phyloP scores from a whole-genome alignment of 164 flowering plant species.

The Taxillus chinensis region DNA sequence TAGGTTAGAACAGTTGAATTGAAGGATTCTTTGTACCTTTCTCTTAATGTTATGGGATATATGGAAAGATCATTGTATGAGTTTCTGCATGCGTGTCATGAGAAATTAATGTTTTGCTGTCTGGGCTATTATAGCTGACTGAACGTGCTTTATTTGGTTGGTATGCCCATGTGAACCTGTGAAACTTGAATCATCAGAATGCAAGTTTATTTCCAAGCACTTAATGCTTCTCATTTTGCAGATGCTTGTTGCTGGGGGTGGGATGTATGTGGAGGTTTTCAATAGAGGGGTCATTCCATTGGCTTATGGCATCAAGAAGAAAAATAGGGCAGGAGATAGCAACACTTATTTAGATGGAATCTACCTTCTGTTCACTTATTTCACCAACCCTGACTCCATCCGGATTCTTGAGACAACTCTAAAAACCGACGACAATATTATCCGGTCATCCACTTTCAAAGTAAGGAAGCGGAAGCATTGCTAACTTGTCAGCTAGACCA shows the following conservation, averaged over 20 bases:
- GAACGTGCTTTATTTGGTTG: no score
- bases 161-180: not conserved
- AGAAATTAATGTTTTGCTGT: not conserved
- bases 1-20: no score
- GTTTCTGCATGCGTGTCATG: no score
- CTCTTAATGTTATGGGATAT: no score
- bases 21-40: no score
- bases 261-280: constrained; percentile 90
- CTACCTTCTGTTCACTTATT: constrained; percentile 86
- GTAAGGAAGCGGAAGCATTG: constrained; percentile 48
- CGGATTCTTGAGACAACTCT: constrained; percentile 38
- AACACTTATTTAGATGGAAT: constrained; percentile 94
- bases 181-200: not conserved
- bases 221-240: constrained; percentile 24
- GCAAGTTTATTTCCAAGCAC: not conserved
- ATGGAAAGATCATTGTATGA: no score
- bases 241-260: constrained; percentile 95
- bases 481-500: not conserved
- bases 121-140: not conserved
- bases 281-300: constrained; percentile 93
- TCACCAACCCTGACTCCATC: constrained; percentile 75
- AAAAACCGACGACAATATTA: constrained; percentile 58
- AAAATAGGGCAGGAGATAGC: constrained; percentile 77
- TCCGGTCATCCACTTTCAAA: constrained; percentile 74
- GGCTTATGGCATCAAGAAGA: constrained; percentile 79